These are phyloP conservation scores for Cokeromyces recurvatus DNA, from an alignment of 371 early-diverging fungal genomes.

Conservation along the genomic window DNA sequence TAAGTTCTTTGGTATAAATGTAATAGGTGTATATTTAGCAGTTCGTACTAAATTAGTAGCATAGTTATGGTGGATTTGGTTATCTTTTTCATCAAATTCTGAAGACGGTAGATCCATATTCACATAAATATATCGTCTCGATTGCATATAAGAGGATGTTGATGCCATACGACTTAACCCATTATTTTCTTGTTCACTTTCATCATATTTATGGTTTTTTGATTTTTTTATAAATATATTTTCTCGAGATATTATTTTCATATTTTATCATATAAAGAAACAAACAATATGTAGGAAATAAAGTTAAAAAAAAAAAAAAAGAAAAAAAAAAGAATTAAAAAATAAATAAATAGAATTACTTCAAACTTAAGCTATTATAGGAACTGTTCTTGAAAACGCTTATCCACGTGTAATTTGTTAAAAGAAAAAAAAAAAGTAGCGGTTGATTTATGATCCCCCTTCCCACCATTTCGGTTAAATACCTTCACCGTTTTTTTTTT, in stretches of 20 bases:
- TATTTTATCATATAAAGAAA: background rate
- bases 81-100: conserved; percentile 30
- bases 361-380: background rate
- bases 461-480: conserved; percentile 7
- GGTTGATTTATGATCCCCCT: conserved; percentile 5
- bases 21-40: conserved; percentile 79
- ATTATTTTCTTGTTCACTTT: background rate
- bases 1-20: conserved; percentile 85
- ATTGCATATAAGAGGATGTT: conserved; percentile 39
- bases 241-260: conserved; percentile 9
- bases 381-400: conserved; percentile 6
- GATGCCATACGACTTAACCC: conserved; percentile 29
- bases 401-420: conserved; percentile 23
- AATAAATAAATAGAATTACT: background rate
- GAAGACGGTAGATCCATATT: conserved; percentile 33
- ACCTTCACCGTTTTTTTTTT: conserved; percentile 2
- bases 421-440: conserved; percentile 2
- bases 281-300: background rate
- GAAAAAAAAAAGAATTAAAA: background rate
- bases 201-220: background rate
- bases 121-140: conserved; percentile 35
- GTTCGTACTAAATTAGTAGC: conserved; percentile 69
- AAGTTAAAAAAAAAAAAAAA: background rate
- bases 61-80: conserved; percentile 17
- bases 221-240: conserved; percentile 5